Conservation (phyloP, 2,329 filamentous ascomycete genomes). For the Colletotrichum sp. region DNA sequence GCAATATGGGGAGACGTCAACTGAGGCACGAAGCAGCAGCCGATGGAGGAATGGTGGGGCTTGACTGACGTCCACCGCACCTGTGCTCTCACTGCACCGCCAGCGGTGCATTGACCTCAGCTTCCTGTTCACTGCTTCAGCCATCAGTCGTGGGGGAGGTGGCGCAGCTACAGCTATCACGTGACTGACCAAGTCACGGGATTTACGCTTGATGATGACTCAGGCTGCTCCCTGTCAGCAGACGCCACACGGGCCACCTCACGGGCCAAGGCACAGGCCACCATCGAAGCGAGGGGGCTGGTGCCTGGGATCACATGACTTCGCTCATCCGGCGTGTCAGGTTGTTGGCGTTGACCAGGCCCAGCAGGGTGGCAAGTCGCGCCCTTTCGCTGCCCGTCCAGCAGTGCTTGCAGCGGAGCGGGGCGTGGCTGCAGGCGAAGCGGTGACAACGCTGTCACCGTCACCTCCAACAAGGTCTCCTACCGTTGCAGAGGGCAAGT, state of each 20-base stretch:
- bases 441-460: background rate
- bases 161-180: background rate
- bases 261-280: conserved; percentile 14
- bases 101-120: background rate
- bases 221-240: background rate
- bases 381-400: background rate
- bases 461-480: background rate
- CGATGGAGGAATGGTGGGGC: conserved; percentile 16
- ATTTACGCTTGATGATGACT: background rate
- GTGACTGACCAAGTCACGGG: background rate
- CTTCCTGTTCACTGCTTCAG: background rate
- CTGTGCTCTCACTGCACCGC: background rate
- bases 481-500: background rate
- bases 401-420: background rate
- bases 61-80: conserved; percentile 19
- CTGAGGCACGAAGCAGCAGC: background rate
- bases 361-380: conserved; percentile 24
- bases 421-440: background rate
- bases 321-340: conserved; percentile 38
- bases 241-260: background rate
- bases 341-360: background rate
- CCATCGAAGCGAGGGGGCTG: conserved; percentile 22
- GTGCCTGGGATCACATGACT: conserved; percentile 44
- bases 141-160: background rate
- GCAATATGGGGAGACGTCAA: conserved; percentile 8